Conservation (phyloP, 1,284 basidiomycete genomes). For the Cutaneotrichosporon cyanovorans region DNA sequence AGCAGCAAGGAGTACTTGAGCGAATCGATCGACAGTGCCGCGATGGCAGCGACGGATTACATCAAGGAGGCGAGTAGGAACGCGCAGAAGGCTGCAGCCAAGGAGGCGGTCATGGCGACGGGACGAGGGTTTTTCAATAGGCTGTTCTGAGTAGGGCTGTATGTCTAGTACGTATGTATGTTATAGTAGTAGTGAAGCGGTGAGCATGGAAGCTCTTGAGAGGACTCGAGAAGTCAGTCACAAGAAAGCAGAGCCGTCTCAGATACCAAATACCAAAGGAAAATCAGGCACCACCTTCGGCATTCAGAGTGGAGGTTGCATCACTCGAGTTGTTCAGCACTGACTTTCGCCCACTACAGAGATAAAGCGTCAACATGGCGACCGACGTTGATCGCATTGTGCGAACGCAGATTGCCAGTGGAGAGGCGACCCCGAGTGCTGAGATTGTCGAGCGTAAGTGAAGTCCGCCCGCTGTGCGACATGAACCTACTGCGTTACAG, state of each 20-base stretch:
- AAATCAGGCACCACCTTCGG: too few species aligned
- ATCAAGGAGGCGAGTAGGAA: conserved; percentile 33
- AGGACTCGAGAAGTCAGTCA: too few species aligned
- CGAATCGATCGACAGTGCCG: conserved; percentile 28
- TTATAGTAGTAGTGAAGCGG: too few species aligned
- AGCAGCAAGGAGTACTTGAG: conserved; percentile 27
- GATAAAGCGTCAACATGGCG: neutral
- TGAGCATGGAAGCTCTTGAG: too few species aligned
- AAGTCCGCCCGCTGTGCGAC: too few species aligned
- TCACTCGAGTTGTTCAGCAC: too few species aligned
- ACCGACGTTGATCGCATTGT: conserved; percentile 29
- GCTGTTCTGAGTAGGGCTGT: neutral
- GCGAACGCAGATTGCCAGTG: conserved; percentile 39
- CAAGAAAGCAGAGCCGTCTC: too few species aligned
- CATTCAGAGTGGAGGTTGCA: too few species aligned
- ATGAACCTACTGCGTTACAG: too few species aligned
- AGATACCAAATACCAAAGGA: too few species aligned
- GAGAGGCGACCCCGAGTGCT: conserved; percentile 30
- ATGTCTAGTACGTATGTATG: too few species aligned
- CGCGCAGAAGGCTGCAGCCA: conserved; percentile 39
- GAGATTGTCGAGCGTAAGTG: conserved; percentile 36
- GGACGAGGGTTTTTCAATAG: neutral
- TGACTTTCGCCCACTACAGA: neutral
- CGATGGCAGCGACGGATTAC: conserved; percentile 31
- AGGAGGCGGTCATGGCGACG: conserved; percentile 39